phyloP scores from a whole-genome alignment of 2,329 filamentous ascomycete species.

The Arthroderma sp. region DNA sequence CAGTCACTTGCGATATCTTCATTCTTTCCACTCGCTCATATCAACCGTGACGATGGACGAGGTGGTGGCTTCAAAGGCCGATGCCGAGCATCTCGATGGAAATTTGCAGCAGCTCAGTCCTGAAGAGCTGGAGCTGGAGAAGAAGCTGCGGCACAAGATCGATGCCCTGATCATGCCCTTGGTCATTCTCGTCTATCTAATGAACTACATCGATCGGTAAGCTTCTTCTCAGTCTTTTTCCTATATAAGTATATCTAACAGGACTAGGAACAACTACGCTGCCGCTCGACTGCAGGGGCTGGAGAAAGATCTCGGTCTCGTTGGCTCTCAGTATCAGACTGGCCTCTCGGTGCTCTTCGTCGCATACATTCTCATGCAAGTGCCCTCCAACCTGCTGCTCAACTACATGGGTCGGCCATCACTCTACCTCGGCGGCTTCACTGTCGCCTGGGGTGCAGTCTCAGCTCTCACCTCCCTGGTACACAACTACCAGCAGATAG shows the following conservation, averaged over 20 bases:
- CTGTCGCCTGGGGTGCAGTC: slow-evolving; percentile 36
- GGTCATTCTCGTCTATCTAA: slow-evolving; percentile 32
- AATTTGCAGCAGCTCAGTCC: slow-evolving; percentile 8
- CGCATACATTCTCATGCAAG: slow-evolving; percentile 36
- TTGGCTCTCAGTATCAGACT: slow-evolving; percentile 29
- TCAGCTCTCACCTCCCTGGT: slow-evolving; percentile 36
- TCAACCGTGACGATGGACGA: neutral
- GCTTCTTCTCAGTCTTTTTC: slow-evolving; percentile 12
- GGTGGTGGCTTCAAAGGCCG: neutral
- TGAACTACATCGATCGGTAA: slow-evolving; percentile 37
- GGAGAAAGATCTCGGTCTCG: slow-evolving; percentile 27
- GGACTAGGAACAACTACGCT: slow-evolving; percentile 36
- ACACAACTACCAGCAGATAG: slow-evolving; percentile 31
- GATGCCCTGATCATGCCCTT: slow-evolving; percentile 31
- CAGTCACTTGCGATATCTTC: too few relatives aligned
- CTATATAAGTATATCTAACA: neutral
- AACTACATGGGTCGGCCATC: slow-evolving; percentile 34
- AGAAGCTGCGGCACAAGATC: slow-evolving; percentile 28
- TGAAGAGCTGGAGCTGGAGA: slow-evolving; percentile 28
- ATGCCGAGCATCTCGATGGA: neutral
- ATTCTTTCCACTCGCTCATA: too few relatives aligned
- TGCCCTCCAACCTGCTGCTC: slow-evolving; percentile 37
- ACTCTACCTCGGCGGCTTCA: slow-evolving; percentile 36
- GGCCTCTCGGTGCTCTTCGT: slow-evolving; percentile 36
- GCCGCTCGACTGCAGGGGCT: slow-evolving; percentile 36